Conservation (phyloP, 345 rosid genomes). For the Nasturtium officinale region DNA sequence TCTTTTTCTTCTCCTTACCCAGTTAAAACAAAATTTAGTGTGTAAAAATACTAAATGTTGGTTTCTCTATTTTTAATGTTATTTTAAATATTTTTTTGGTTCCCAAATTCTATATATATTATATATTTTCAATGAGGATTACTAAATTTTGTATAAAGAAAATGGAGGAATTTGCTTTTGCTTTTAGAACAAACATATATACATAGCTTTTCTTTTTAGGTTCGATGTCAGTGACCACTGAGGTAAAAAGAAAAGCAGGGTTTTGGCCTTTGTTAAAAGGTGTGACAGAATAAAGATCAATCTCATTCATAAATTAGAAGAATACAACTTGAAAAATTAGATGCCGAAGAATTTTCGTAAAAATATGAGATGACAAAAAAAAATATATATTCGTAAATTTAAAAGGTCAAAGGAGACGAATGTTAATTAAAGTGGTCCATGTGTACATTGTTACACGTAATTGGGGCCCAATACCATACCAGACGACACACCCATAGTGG, state of each 20-base stretch:
- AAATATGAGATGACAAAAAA: too few species aligned
- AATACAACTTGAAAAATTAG: background rate
- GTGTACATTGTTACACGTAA: background rate
- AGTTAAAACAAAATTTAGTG: background rate
- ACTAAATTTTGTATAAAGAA: conserved; percentile 3
- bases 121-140: conserved; percentile 19
- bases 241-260: conserved; percentile 43
- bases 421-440: conserved; percentile 29
- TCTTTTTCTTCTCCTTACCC: background rate
- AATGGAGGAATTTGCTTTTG: conserved; percentile 29
- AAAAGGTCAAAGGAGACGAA: conserved; percentile 38
- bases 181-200: conserved; percentile 33
- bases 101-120: background rate
- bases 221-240: conserved; percentile 45
- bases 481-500: conserved; percentile 20
- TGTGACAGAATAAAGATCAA: conserved; percentile 35
- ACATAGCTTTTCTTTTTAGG: conserved; percentile 39
- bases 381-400: conserved; percentile 13
- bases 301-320: conserved; percentile 11
- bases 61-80: background rate
- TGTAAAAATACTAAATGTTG: too few species aligned
- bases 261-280: conserved; percentile 47
- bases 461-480: conserved; percentile 37
- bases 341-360: background rate
- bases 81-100: background rate